These are phyloP conservation scores for Nasturtium officinale DNA, from an alignment of 345 rosid genomes.

Conservation along the genomic window DNA sequence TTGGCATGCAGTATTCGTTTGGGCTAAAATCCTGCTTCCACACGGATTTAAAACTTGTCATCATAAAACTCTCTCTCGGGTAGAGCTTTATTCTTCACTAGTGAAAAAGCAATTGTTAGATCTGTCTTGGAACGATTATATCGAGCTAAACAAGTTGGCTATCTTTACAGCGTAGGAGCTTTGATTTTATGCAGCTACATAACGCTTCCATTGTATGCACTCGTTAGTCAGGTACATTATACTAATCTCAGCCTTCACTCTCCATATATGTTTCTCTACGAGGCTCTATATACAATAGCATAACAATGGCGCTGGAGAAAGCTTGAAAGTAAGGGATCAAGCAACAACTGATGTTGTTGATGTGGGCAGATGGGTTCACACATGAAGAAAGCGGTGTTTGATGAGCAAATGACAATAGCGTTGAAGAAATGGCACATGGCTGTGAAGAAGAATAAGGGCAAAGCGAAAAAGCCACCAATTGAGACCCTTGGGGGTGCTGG, in stretches of 20 bases:
- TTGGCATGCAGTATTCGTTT: conserved; percentile 65
- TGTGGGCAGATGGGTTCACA: conserved; percentile 59
- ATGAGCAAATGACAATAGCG: conserved; percentile 80
- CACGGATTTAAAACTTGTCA: conserved; percentile 49
- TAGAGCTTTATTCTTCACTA: conserved; percentile 28
- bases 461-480: conserved; percentile 39
- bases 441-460: conserved; percentile 59
- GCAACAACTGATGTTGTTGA: conserved; percentile 8
- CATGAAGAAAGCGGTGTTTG: conserved; percentile 85
- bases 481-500: conserved; percentile 49
- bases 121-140: conserved; percentile 3
- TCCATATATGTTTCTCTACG: neutral
- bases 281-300: neutral
- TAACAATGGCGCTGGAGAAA: neutral
- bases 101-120: neutral
- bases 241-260: conserved; percentile 31
- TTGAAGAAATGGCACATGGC: conserved; percentile 82
- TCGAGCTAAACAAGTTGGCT: conserved; percentile 11
- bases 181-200: conserved; percentile 76
- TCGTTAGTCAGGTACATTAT: conserved; percentile 73
- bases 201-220: conserved; percentile 80
- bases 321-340: neutral
- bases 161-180: conserved; percentile 59
- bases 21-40: conserved; percentile 74
- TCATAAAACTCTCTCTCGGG: conserved; percentile 65